phyloP scores from a whole-genome alignment of 805 yeast genomes.

The Millerozyma miso region DNA sequence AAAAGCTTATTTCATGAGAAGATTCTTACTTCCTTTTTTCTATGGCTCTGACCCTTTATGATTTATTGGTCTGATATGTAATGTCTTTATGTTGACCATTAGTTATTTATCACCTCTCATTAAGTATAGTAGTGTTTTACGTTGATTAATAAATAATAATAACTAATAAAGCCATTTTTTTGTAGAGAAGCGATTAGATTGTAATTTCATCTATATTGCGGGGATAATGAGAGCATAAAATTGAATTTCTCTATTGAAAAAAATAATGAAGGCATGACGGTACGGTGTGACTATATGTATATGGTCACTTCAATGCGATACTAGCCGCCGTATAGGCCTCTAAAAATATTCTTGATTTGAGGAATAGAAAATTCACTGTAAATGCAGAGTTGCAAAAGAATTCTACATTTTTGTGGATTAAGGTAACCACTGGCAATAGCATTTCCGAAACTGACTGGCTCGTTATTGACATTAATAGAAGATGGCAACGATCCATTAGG shows the following conservation, averaged over 20 bases:
- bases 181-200: too few relatives aligned
- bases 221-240: too few relatives aligned
- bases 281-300: too few relatives aligned
- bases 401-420: conserved; percentile 62
- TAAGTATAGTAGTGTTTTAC: background rate
- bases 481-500: conserved; percentile 45
- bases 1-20: background rate
- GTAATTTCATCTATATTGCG: too few relatives aligned
- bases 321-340: conserved; percentile 51
- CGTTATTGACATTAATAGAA: conserved; percentile 11
- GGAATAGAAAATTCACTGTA: conserved; percentile 32
- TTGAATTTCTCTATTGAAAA: too few relatives aligned
- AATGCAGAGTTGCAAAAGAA: conserved; percentile 54
- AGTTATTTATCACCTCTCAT: background rate
- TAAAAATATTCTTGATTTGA: conserved; percentile 43
- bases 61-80: background rate
- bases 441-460: conserved; percentile 20
- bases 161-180: too few relatives aligned
- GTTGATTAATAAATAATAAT: background rate
- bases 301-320: too few relatives aligned
- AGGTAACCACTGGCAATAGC: conserved; percentile 61
- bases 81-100: background rate
- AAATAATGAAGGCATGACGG: too few relatives aligned
- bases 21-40: too few relatives aligned
- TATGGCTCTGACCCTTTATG: too few relatives aligned